Evolutionary conservation across 495 filamentous ascomycete genomes (phyloP).

Genomic region (Lophiotrema nucula): DNA sequence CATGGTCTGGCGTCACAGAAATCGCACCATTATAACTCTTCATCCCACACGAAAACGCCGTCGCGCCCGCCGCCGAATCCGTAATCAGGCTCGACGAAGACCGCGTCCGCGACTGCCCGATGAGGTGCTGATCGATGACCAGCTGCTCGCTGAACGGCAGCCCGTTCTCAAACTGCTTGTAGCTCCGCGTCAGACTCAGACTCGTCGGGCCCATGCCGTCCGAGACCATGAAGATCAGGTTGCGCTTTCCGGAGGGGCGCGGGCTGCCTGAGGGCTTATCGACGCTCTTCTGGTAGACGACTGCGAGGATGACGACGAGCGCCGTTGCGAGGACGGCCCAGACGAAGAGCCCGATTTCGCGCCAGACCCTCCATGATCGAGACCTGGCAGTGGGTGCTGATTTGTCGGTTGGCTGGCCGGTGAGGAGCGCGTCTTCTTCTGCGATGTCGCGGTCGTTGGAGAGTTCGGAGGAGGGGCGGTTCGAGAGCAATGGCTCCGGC

Average conservation of each 20-base stretch:
- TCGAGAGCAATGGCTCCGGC: constrained; percentile 42
- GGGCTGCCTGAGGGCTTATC: constrained; percentile 44
- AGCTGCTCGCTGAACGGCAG: constrained; percentile 70
- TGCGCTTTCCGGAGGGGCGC: constrained; percentile 72
- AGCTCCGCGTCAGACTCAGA: constrained; percentile 78
- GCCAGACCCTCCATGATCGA: constrained; percentile 57
- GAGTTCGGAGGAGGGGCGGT: constrained; percentile 41
- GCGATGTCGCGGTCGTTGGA: constrained; percentile 41
- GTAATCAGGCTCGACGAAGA: constrained; percentile 81
- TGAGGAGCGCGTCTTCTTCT: constrained; percentile 67
- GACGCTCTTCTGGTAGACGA: constrained; percentile 67
- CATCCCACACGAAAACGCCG: constrained; percentile 84
- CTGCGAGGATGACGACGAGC: constrained; percentile 69
- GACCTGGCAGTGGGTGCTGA: constrained; percentile 31
- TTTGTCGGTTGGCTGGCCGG: constrained; percentile 50
- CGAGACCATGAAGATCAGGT: constrained; percentile 97
- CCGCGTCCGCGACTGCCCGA: constrained; percentile 84
- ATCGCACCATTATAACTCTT: constrained; percentile 98
- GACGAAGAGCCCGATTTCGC: constrained; percentile 69
- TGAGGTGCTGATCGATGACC: constrained; percentile 77
- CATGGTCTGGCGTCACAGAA: constrained; percentile 76
- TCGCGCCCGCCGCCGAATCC: constrained; percentile 92
- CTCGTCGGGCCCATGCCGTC: constrained; percentile 97
- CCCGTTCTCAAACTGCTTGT: constrained; percentile 66
- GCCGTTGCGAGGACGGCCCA: constrained; percentile 91